Evolutionary conservation across 148 eudicot genomes (phyloP), one percentile per base, ranked within the genome.

Genomic region (Dianthus caryophyllus): DNA sequence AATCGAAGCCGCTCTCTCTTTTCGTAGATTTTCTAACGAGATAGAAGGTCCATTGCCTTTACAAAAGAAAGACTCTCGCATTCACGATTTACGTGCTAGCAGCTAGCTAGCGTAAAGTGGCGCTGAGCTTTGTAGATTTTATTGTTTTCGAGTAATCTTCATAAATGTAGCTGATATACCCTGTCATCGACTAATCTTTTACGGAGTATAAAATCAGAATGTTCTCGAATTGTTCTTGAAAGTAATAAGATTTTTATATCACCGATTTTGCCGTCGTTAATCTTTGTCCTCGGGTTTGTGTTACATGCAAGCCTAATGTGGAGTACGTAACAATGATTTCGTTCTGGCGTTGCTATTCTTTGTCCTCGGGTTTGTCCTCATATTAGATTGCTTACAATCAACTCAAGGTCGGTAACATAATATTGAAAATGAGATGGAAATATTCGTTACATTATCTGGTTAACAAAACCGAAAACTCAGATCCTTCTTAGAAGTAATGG

Each of bases 1-100:
- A 87, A 89, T 69, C 31, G 72, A 66, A 82, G 27, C 58, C 87
- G 92, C 33, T 85, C 96, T 20, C 60, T 89, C 13, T 89, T 89
- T 69, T 85, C 93, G 31, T 85, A 85, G 81, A 27, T 29, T 62
- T 16, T 56, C 62, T 46, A 14, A 25, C 48, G 49, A 43, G 61
- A 67, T 24, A 16, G n/a, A 38, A 48, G 62, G 53, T 30, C 36
- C 48, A 58, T 24, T 70, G 49, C 70, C 66, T 64, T 9, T 17
- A 11, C 38, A n/a, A 50, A 62, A 25, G 58, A 24, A 39, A n/a
- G n/a, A n/a, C n/a, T n/a, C n/a, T n/a, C n/a, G n/a, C n/a, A n/a
- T 15, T 4, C 29, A 50, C 18, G 17, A 22, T 54, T 36, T 69
- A 11, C 22, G 36, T 55, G 53, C 53, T 53, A 44, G 46, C n/a